phyloP scores from a whole-genome alignment of 2,329 filamentous ascomycete species.

The Ophiosphaerella korrae region DNA sequence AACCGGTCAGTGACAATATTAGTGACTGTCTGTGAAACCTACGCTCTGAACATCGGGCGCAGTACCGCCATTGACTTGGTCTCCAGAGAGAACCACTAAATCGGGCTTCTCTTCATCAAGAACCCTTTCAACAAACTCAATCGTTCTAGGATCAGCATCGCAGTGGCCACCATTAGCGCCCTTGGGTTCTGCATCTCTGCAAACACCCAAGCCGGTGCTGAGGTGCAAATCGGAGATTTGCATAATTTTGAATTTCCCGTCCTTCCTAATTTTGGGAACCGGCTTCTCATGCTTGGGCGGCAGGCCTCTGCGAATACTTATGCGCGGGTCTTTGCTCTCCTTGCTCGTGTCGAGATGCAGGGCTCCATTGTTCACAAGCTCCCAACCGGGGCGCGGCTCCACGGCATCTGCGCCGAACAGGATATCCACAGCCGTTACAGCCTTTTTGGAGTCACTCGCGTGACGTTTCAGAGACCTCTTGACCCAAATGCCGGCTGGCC shows the following conservation, averaged over 20 bases:
- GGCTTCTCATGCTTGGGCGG: conserved; percentile 70
- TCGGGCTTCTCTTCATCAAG: conserved; percentile 94
- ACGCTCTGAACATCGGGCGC: conserved; percentile 88
- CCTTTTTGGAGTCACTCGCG: conserved; percentile 74
- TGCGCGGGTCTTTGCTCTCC: conserved; percentile 69
- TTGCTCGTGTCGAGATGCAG: conserved; percentile 70
- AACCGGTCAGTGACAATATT: conserved; percentile 17
- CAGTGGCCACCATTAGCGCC: conserved; percentile 75
- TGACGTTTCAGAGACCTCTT: conserved; percentile 73
- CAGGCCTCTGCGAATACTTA: conserved; percentile 78
- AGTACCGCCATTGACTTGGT: conserved; percentile 94
- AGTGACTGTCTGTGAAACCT: conserved; percentile 35
- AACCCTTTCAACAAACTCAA: conserved; percentile 84
- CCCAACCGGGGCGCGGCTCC: conserved; percentile 86
- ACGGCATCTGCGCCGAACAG: conserved; percentile 90
- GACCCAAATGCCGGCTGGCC: conserved; percentile 81
- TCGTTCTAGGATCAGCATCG: conserved; percentile 86
- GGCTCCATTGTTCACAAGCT: conserved; percentile 67
- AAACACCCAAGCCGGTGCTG: conserved; percentile 84
- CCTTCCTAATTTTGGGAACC: conserved; percentile 77
- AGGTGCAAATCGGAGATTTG: conserved; percentile 94
- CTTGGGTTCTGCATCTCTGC: conserved; percentile 83
- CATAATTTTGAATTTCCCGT: conserved; percentile 96
- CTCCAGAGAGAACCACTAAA: conserved; percentile 86
- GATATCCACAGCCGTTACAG: conserved; percentile 81